Conservation (phyloP, 2,329 filamentous ascomycete genomes). For the Stemphylium beticola region DNA sequence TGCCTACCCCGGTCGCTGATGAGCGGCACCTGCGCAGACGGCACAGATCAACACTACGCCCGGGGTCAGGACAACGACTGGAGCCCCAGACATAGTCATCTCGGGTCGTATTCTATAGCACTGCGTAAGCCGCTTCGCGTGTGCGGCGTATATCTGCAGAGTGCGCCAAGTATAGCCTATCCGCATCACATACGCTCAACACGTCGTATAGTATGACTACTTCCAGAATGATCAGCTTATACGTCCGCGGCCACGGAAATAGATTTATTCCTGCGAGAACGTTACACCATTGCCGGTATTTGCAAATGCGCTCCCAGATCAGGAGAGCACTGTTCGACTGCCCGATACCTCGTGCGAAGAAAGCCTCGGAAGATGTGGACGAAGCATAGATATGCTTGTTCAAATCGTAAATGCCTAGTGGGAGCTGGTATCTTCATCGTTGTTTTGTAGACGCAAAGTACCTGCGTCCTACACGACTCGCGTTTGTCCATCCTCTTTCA, state of each 20-base stretch:
- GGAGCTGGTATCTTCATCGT: not conserved
- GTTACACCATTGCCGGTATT: not conserved
- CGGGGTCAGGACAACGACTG: not conserved
- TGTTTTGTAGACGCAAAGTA: no score
- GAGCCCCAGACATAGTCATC: not conserved
- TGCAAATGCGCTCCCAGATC: no score
- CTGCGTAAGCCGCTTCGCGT: conserved; percentile 4
- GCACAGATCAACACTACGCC: not conserved
- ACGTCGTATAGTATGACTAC: not conserved
- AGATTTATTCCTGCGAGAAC: not conserved
- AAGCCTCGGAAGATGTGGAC: no score
- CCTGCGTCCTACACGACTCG: not conserved
- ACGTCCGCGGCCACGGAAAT: conserved; percentile 1
- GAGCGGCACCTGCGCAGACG: not conserved
- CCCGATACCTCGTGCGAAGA: no score
- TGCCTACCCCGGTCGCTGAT: not conserved
- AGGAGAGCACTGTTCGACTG: no score
- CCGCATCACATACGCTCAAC: conserved; percentile 2
- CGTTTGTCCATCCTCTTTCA: not conserved
- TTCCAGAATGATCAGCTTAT: not conserved
- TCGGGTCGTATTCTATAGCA: not conserved
- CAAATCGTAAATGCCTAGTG: no score
- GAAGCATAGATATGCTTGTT: no score
- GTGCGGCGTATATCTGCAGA: not conserved
- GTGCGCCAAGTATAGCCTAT: conserved; percentile 1